These are phyloP conservation scores for Trichosporon sp. DNA, from an alignment of 1,284 basidiomycete species.

Conservation along the genomic window DNA sequence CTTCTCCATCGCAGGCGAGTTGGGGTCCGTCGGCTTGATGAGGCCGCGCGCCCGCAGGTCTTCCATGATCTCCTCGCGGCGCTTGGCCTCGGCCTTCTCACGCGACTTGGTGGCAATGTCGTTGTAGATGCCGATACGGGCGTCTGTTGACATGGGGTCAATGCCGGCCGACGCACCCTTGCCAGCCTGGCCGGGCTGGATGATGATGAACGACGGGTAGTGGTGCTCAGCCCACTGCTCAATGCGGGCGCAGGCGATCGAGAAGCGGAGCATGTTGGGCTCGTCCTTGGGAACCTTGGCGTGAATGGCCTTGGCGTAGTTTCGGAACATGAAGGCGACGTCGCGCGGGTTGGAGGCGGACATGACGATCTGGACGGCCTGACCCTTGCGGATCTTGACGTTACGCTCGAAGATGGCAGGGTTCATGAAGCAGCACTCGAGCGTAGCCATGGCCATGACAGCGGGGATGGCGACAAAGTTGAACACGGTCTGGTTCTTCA, in stretches of 20 bases:
- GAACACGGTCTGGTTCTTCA: constrained; percentile 90
- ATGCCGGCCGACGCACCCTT: constrained; percentile 43
- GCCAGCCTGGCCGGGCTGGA: constrained; percentile 46
- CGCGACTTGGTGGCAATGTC: constrained; percentile 31
- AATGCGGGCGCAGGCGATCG: constrained; percentile 78
- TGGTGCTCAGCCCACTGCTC: constrained; percentile 86
- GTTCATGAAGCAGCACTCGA: constrained; percentile 91
- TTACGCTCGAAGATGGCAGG: constrained; percentile 80
- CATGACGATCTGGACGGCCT: constrained; percentile 83
- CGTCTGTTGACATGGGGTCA: constrained; percentile 56
- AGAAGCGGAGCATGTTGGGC: constrained; percentile 78
- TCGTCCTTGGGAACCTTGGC: constrained; percentile 71
- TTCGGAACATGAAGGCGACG: constrained; percentile 81
- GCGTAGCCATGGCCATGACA: constrained; percentile 90
- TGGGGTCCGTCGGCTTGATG: constrained; percentile 18
- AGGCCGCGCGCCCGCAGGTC: constrained; percentile 22
- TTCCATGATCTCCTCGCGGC: constrained; percentile 34
- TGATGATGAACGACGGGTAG: constrained; percentile 74
- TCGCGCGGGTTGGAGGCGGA: constrained; percentile 85
- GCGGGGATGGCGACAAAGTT: constrained; percentile 96
- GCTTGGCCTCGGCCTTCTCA: constrained; percentile 25
- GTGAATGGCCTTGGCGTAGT: constrained; percentile 78
- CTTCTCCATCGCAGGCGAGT: constrained; percentile 5
- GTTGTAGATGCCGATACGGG: constrained; percentile 51
- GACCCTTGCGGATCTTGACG: constrained; percentile 92